These are phyloP conservation scores for Trypanosoma caninum DNA, from an alignment of 208 protist species.

Conservation along the genomic window DNA sequence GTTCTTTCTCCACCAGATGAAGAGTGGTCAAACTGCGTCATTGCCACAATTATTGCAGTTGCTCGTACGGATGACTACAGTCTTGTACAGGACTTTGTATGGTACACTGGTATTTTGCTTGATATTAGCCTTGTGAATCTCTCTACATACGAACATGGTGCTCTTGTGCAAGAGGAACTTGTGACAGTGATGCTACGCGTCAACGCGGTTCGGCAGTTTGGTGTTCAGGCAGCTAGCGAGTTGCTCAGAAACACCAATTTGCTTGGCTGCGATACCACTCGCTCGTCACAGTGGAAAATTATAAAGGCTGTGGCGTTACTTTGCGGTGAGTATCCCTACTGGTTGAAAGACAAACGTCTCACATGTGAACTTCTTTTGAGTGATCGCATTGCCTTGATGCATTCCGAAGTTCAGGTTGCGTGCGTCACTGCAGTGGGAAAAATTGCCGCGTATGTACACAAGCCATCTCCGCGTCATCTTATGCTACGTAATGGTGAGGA, in stretches of 20 bases:
- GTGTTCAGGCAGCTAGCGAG: slow-evolving; percentile 53
- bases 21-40: slow-evolving; percentile 91
- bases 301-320: slow-evolving; percentile 92
- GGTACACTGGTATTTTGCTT: slow-evolving; percentile 95
- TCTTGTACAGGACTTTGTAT: slow-evolving; percentile 96
- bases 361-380: slow-evolving; percentile 47
- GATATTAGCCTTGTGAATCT: slow-evolving; percentile 79
- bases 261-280: slow-evolving; percentile 31
- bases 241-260: slow-evolving; percentile 50
- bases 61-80: slow-evolving; percentile 82
- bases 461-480: slow-evolving; percentile 48
- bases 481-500: slow-evolving; percentile 61
- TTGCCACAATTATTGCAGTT: slow-evolving; percentile 84
- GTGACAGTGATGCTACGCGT: slow-evolving; percentile 94
- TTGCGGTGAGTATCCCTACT: slow-evolving; percentile 92
- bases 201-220: slow-evolving; percentile 77
- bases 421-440: slow-evolving; percentile 90
- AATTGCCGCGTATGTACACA: slow-evolving; percentile 67
- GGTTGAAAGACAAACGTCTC: slow-evolving; percentile 48
- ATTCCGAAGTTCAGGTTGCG: slow-evolving; percentile 76
- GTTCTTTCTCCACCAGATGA: slow-evolving; percentile 68
- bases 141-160: slow-evolving; percentile 68
- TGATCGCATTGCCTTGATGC: slow-evolving; percentile 36
- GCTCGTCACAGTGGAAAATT: slow-evolving; percentile 69
- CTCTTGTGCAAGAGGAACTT: slow-evolving; percentile 88